Base-by-base conservation (phyloP, 495 filamentous ascomycete genomes). In the Daldinia concentrica region DNA sequence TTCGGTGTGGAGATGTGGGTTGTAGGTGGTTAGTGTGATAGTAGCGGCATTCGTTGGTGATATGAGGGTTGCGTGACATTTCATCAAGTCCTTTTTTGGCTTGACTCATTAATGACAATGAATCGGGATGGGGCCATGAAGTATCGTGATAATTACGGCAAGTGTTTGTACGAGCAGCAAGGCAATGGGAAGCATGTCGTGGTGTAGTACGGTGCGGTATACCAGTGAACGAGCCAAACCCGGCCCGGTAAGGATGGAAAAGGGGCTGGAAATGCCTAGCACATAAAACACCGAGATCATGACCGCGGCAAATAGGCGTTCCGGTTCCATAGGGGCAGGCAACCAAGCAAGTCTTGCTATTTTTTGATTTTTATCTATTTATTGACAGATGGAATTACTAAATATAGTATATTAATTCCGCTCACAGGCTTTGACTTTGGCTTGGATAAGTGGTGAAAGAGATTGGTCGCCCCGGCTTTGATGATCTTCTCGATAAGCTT, bases 1-100 rank as follows among this genome's bases (percentile, higher is more conserved):
- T 71, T 97, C 1, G 94, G 94, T 8, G 92, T 98, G 3, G 96
- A 99, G 82, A 78, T 98, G 19, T 98, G 95, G 95, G 93, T 90
- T 76, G 86, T 97, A 64, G 89, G 89, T 39, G 69, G 79, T 19
- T 78, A 9, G 37, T n/a, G 24, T 12, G 15, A n/a, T 30, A 30
- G 29, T 30, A 30, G 29, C 6, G 29, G 29, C 29, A 7, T 11
- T 34, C 2, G 32, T 34, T 34, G 9, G 11, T 9, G 9, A 9
- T 34, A 34, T 34, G 32, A 24, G 22, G 32, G 32, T 34, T 34
- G 32, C 6, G 30, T 32, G 30, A 9, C 30, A 32, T 32, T 32
- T 32, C 30, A 32, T 32, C 8, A 32, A 43, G n/a, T 19, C n/a
- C 6, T 6, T 6, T 19, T 8, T 9, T 32, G 30, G 30, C 30